Conservation (phyloP, 2,329 filamentous ascomycete species). For the Bipolaris sorokiniana region DNA sequence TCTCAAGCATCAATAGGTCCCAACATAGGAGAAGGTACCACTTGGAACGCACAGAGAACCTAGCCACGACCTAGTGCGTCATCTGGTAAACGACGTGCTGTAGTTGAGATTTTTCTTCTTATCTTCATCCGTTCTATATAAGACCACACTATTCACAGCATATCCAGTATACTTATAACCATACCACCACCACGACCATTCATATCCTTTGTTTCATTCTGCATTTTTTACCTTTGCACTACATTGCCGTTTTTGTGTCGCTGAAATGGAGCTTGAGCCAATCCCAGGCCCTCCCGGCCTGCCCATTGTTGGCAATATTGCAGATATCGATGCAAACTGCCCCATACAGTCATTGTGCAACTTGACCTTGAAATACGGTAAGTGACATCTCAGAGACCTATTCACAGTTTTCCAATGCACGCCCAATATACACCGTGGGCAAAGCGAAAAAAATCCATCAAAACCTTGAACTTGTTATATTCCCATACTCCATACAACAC, state of each 20-base stretch:
- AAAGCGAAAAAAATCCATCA: neutral
- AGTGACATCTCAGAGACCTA: slow-evolving; percentile 7
- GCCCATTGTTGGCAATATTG: slow-evolving; percentile 70
- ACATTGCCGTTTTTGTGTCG: neutral
- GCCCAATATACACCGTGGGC: neutral
- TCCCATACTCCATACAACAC: too few relatives aligned
- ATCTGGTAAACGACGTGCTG: slow-evolving; percentile 16
- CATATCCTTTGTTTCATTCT: neutral
- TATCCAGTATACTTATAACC: neutral
- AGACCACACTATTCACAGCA: neutral
- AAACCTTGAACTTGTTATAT: neutral
- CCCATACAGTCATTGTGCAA: slow-evolving; percentile 62
- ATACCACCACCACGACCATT: neutral
- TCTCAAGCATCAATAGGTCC: slow-evolving; percentile 14
- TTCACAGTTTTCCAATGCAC: neutral
- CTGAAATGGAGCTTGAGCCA: slow-evolving; percentile 40
- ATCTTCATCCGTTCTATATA: slow-evolving; percentile 11
- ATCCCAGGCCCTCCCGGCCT: slow-evolving; percentile 70
- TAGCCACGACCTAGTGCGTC: slow-evolving; percentile 18
- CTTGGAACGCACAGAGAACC: slow-evolving; percentile 16
- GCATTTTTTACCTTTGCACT: neutral
- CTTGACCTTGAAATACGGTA: slow-evolving; percentile 71
- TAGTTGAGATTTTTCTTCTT: slow-evolving; percentile 1
- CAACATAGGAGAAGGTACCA: slow-evolving; percentile 8
- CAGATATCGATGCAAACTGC: slow-evolving; percentile 66